phyloP scores from a whole-genome alignment of 2,329 filamentous ascomycete species.

The Nectriaceae sp. region DNA sequence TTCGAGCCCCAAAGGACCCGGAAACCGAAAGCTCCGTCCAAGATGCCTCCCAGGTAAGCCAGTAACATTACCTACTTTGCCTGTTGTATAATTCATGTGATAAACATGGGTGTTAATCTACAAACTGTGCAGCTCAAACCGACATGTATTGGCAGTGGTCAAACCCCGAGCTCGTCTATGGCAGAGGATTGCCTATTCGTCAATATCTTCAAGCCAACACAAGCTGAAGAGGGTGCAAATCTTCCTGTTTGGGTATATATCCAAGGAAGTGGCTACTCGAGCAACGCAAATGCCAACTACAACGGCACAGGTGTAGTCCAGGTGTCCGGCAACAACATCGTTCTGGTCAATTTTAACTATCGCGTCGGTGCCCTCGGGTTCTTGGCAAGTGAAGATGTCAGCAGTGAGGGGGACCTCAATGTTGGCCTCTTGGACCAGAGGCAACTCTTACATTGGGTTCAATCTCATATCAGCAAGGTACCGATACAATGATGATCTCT shows the following conservation, averaged over 20 bases:
- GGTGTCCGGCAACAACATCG: conserved; percentile 41
- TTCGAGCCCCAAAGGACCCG: conserved; percentile 36
- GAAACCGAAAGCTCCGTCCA: conserved; percentile 33
- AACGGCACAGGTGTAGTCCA: conserved; percentile 51
- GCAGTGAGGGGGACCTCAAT: conserved; percentile 38
- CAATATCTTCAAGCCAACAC: conserved; percentile 50
- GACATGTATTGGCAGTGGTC: conserved; percentile 43
- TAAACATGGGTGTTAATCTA: neutral
- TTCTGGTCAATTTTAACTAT: conserved; percentile 43
- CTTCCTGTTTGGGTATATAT: conserved; percentile 43
- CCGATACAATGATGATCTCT: neutral
- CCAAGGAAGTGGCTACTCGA: conserved; percentile 50
- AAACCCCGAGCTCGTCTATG: conserved; percentile 20
- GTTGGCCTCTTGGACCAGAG: conserved; percentile 41
- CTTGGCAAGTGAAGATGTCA: conserved; percentile 37
- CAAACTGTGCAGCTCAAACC: conserved; percentile 49
- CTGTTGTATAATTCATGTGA: neutral
- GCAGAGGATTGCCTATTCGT: conserved; percentile 50
- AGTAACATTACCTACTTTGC: conserved; percentile 5
- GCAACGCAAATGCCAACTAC: conserved; percentile 52
- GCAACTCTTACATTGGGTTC: conserved; percentile 47
- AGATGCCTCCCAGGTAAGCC: conserved; percentile 39
- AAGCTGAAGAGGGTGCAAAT: conserved; percentile 26
- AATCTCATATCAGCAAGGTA: conserved; percentile 53
- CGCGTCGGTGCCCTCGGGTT: conserved; percentile 40